Percentiles rank a stretch among this genome's conserved stretches.
phyloP scores from a whole-genome alignment of 495 filamentous ascomycete genomes.

The Penicillium egyptiacum region DNA sequence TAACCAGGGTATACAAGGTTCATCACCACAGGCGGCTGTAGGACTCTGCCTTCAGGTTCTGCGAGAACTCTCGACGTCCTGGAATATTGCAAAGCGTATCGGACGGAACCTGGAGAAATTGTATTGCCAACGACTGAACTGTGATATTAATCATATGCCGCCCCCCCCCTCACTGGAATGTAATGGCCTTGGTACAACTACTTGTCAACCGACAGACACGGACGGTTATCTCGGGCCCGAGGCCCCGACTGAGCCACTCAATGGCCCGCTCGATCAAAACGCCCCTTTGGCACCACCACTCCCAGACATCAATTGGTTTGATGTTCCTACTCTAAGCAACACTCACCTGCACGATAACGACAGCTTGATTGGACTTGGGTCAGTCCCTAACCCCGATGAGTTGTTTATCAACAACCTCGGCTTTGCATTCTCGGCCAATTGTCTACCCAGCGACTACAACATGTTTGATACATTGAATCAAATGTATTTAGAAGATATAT shows the following conservation, averaged over 20 bases:
- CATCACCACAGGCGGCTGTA: constrained; percentile 18
- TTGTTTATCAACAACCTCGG: constrained; percentile 25
- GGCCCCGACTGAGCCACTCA: neutral
- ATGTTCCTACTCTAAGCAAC: neutral
- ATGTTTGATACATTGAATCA: constrained; percentile 33
- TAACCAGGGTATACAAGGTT: neutral
- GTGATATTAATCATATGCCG: constrained; percentile 16
- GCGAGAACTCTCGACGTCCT: constrained; percentile 27
- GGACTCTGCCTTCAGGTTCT: constrained; percentile 24
- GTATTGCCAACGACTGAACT: constrained; percentile 19
- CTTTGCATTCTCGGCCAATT: constrained; percentile 28
- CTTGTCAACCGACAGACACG: neutral
- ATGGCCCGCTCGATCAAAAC: neutral
- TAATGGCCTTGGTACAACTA: neutral
- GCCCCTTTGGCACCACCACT: neutral
- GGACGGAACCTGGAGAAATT: constrained; percentile 28
- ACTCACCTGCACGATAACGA: neutral
- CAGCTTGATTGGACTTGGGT: neutral
- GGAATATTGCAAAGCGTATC: constrained; percentile 30
- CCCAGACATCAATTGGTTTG: constrained; percentile 3
- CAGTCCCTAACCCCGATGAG: constrained; percentile 14
- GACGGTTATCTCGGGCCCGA: neutral
- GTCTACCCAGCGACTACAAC: constrained; percentile 30
- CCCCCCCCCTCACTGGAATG: constrained; percentile 3
- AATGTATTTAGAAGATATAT: constrained; percentile 28